Evolutionary conservation across 1,139 yeast species (phyloP), one percentile per base, ranked within the genome.

Genomic region (Debaryomyces udenii): DNA sequence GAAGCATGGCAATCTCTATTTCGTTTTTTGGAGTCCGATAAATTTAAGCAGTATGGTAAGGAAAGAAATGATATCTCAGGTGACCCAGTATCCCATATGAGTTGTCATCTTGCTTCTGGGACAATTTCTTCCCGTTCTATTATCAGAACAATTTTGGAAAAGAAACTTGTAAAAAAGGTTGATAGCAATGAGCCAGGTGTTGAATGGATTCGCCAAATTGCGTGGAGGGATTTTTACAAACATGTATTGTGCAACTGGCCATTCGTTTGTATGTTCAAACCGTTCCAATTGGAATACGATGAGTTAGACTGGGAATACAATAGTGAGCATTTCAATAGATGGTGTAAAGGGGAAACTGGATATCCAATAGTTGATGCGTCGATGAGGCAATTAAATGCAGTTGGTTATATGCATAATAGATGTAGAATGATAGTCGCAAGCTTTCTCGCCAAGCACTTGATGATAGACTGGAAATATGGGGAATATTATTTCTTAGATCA

Each of bases 151-250:
- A 51, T 65, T 15, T 42, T 57, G 10, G 57, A 61, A n/a, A 48
- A 55, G 14, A 56, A 57, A 35, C 45, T 58, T 9, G 38, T 53
- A 9, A 54, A 56, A 28, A 40, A 53, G 14, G 51, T 66, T 31
- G 65, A 57, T 35, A 40, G 49, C 11, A 64, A 68, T 26, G 59
- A 63, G 39, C 44, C 52, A 2, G 70, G 76, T 9, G 52, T 63
- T 11, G 70, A 68, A 34, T 77, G 76, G 64, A 63, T 77, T 11
- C 65, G 82, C 29, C 81, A 79, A 53, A 62, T 79, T 6, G 80
- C 82, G 1, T 79, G 81, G 78, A 65, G 83, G 46, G 83, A 79
- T 50, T 78, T 77, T 44, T 79, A 79, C 51, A 66, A 71, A 30
- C 81, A 78, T 46, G 64, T 76, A 26, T 45, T 75, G 32, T 63